phyloP scores from a whole-genome alignment of 495 filamentous ascomycete genomes.

The Chaetomium cochliodes region DNA sequence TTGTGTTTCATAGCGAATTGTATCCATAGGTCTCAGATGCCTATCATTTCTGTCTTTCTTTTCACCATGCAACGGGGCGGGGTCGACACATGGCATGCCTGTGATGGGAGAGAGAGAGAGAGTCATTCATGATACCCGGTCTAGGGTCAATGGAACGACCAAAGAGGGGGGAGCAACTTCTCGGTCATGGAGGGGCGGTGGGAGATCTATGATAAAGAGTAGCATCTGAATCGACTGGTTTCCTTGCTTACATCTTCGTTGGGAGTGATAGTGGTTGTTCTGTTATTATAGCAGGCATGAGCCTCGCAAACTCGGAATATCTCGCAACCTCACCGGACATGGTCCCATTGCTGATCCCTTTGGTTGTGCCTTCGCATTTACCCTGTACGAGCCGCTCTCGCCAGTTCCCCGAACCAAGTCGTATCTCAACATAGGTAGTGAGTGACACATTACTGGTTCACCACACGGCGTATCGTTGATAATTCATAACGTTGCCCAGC shows the following conservation, averaged over 20 bases:
- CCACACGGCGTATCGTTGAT: too few species aligned
- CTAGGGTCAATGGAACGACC: not conserved
- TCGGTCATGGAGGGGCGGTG: not conserved
- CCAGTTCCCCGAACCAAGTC: too few species aligned
- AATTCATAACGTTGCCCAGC: too few species aligned
- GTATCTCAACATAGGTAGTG: too few species aligned
- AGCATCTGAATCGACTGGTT: constrained; percentile 1
- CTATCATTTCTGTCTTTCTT: not conserved
- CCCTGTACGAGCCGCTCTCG: too few species aligned
- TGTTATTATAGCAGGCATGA: not conserved
- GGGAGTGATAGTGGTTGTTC: not conserved
- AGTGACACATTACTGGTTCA: too few species aligned
- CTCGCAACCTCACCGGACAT: too few species aligned
- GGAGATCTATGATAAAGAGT: not conserved
- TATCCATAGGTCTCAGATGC: not conserved
- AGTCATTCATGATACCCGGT: not conserved
- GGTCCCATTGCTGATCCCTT: too few species aligned
- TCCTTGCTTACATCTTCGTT: not conserved
- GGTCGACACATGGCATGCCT: not conserved
- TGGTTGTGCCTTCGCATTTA: too few species aligned
- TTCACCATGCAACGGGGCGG: not conserved
- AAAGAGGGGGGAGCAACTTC: not conserved
- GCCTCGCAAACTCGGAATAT: too few species aligned
- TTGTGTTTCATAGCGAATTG: constrained; percentile 12
- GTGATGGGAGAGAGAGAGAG: not conserved